These are phyloP conservation scores for Angophora floribunda DNA, from an alignment of 345 rosid species.

Conservation along the genomic window DNA sequence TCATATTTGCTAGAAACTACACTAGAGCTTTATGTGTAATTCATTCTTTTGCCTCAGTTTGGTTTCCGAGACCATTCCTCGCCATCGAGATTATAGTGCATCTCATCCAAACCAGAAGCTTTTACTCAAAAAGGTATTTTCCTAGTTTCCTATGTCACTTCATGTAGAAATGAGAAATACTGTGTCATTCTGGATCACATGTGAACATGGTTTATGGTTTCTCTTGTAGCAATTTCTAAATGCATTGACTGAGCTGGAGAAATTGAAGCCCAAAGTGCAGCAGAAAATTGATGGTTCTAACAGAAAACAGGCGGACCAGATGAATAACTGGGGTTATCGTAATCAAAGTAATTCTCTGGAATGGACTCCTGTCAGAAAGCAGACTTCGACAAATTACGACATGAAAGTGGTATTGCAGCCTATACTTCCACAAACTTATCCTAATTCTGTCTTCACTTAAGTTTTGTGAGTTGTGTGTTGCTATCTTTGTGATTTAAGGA, in stretches of 20 bases:
- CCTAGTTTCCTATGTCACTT: background rate
- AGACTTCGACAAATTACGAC: constrained; percentile 21
- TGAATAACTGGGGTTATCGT: constrained; percentile 15
- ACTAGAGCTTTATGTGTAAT: background rate
- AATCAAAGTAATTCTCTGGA: constrained; percentile 27
- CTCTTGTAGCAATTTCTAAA: constrained; percentile 47
- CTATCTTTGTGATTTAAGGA: background rate
- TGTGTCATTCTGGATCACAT: background rate
- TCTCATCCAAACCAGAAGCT: constrained; percentile 36
- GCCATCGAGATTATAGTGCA: constrained; percentile 67
- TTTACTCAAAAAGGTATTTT: constrained; percentile 50
- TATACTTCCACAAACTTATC: background rate
- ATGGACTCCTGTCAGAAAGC: constrained; percentile 39
- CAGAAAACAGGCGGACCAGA: constrained; percentile 28
- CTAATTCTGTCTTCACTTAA: background rate
- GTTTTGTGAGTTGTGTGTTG: background rate
- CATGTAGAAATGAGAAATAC: background rate
- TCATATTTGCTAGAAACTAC: background rate
- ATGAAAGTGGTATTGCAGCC: constrained; percentile 35
- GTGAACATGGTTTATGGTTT: background rate
- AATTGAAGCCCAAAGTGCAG: constrained; percentile 72
- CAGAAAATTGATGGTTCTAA: constrained; percentile 49
- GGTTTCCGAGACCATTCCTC: constrained; percentile 90
- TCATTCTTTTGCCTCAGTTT: constrained; percentile 43
- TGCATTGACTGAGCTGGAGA: constrained; percentile 78